Base-by-base conservation (phyloP, 2,329 filamentous ascomycete species). In the Penicillium decumbens region DNA sequence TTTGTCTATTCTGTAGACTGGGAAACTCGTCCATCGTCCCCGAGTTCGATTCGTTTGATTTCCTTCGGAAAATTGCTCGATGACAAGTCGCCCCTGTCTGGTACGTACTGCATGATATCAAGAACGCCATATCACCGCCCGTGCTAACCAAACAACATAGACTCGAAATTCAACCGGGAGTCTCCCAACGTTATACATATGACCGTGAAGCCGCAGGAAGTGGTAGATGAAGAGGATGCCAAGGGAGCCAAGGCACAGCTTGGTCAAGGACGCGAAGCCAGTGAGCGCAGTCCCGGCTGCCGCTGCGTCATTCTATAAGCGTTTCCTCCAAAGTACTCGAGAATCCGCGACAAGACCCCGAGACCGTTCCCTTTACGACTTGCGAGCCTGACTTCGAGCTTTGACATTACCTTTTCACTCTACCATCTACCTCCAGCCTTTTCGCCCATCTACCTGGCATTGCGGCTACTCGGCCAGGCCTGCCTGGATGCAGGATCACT, bases 1-100 rank as follows among this genome's bases (percentile, higher is more conserved):
- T 38, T 35, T 30, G 30, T 37, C 30, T 23, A 28, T 37, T 15
- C 15, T 3, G 4, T 60, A 77, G 82, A 96, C 66, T 96, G 92
- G 92, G 91, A 95, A 63, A 75, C 84, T 13, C 85, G 88, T 64
- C 92, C 92, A 1, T 83, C 87, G 24, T 93, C 88, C 65, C 91
- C 92, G 9, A 92, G 85, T 64, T 88, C 86, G 54, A 97, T 97
- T 75, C 80, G 92, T 43, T 73, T 97, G 62, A 96, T 97, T 64
- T 88, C 89, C 55, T 93, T 95, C 71, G 92, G 92, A 44, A 89
- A 92, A 66, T 76, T 96, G 68, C 74, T 96, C 58, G 90, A 95
- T 61, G 92, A 96, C 64, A 95, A 95, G 72, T 82, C 87, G 50
- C 82, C 82, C 57, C 72, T 97, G 54, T 90, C 84, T 75, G 90